phyloP scores from a whole-genome alignment of 805 yeast genomes.

The Saturnispora galanensis region DNA sequence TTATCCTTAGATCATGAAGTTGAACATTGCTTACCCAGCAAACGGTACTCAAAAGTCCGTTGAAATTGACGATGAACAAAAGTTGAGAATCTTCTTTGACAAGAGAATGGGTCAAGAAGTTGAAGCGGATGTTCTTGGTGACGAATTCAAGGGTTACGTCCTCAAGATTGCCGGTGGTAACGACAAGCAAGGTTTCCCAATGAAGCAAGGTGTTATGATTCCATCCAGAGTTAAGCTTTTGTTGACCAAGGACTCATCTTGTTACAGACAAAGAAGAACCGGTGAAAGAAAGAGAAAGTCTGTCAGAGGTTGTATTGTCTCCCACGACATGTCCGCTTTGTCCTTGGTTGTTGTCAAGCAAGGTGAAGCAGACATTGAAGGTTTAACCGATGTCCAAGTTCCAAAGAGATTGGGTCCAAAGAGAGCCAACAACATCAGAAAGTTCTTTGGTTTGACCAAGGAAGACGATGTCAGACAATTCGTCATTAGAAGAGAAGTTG shows the following conservation, averaged over 20 bases:
- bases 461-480: conserved; percentile 84
- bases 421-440: conserved; percentile 99
- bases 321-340: conserved; percentile 91
- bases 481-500: conserved; percentile 97
- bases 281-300: conserved; percentile 99
- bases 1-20: conserved; percentile 34
- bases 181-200: conserved; percentile 99
- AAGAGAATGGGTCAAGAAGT: conserved; percentile 99
- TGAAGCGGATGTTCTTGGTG: conserved; percentile 96
- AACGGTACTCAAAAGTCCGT: conserved; percentile 99
- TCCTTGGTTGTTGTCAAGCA: conserved; percentile 91
- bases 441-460: conserved; percentile 96
- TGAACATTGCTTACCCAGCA: conserved; percentile 99
- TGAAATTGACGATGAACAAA: conserved; percentile 98
- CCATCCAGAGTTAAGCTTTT: conserved; percentile 98
- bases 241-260: conserved; percentile 87
- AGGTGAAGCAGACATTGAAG: conserved; percentile 93
- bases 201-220: conserved; percentile 99
- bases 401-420: conserved; percentile 99
- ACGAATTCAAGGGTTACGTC: conserved; percentile 98
- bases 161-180: conserved; percentile 99
- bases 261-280: conserved; percentile 99
- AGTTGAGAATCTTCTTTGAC: conserved; percentile 96
- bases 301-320: conserved; percentile 99
- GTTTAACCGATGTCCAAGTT: conserved; percentile 87